phyloP scores from a whole-genome alignment of 139 green algal species.

The Auxenochlorella pyrenoidosa region DNA sequence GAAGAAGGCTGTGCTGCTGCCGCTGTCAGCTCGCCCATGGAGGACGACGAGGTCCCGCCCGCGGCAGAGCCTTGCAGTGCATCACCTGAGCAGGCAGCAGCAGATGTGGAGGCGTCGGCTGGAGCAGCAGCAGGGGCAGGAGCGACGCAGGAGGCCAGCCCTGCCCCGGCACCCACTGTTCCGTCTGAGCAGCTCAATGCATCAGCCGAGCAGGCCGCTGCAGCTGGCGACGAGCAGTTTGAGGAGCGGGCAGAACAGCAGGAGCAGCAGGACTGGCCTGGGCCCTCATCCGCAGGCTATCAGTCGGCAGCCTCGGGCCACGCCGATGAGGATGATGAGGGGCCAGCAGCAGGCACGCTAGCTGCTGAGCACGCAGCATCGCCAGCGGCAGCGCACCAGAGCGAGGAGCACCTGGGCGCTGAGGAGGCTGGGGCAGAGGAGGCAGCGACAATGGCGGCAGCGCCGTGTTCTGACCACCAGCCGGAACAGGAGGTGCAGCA shows the following conservation, averaged over 20 bases:
- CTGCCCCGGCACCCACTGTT: neutral
- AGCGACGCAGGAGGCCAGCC: neutral
- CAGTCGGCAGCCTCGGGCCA: neutral
- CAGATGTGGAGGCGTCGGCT: neutral
- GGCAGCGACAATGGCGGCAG: neutral
- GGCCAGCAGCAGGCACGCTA: neutral
- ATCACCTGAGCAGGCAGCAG: neutral
- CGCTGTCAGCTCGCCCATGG: neutral
- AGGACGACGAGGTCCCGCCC: neutral
- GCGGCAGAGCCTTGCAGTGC: neutral
- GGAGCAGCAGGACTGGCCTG: neutral
- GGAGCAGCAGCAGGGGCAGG: neutral
- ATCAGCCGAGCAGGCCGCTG: neutral
- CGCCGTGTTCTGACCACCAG: neutral
- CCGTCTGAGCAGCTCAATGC: neutral
- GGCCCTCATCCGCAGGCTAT: conserved; percentile 7
- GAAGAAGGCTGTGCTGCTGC: too few relatives aligned
- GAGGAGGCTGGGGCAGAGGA: neutral
- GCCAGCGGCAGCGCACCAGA: neutral
- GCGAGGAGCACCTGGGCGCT: neutral
- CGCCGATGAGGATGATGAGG: neutral
- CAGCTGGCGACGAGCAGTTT: neutral
- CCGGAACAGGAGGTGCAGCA: neutral
- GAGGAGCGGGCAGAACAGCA: neutral
- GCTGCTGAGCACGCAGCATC: neutral